Conservation (phyloP, 352 stramenopile genomes). For the Globisporangium spiculum region DNA sequence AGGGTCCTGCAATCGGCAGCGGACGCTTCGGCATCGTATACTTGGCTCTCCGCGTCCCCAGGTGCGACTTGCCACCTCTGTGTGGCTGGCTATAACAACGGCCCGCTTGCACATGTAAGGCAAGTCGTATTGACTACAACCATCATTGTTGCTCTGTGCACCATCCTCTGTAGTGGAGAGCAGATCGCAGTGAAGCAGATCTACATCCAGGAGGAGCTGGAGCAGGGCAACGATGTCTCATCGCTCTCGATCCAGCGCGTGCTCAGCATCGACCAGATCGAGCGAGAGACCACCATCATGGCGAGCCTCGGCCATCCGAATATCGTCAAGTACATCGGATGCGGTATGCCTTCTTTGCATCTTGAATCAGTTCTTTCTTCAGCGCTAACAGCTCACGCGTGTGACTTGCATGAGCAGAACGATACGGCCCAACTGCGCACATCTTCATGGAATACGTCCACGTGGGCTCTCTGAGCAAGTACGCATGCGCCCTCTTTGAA, state of each 20-base stretch:
- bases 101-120: slow-evolving; percentile 2
- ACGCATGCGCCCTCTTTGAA: background rate
- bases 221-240: slow-evolving; percentile 66
- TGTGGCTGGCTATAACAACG: background rate
- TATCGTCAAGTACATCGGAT: slow-evolving; percentile 58
- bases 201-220: slow-evolving; percentile 69
- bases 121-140: background rate
- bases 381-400: background rate
- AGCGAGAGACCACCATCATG: slow-evolving; percentile 53
- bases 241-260: slow-evolving; percentile 56
- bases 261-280: slow-evolving; percentile 51
- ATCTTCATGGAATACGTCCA: slow-evolving; percentile 89
- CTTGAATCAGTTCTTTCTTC: too few relatives aligned
- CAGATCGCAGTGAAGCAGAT: slow-evolving; percentile 89
- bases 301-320: slow-evolving; percentile 52
- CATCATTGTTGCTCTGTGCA: too few relatives aligned
- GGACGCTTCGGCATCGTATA: slow-evolving; percentile 75
- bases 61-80: slow-evolving; percentile 21
- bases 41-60: slow-evolving; percentile 60
- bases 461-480: slow-evolving; percentile 73
- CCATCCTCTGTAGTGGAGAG: slow-evolving; percentile 45
- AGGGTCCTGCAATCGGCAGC: slow-evolving; percentile 56
- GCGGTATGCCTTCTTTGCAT: slow-evolving; percentile 26
- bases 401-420: slow-evolving; percentile 29
- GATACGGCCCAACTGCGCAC: slow-evolving; percentile 46